Evolutionary conservation across 2,329 filamentous ascomycete species (phyloP).

Genomic region (Coleophoma eucalyptorum): DNA sequence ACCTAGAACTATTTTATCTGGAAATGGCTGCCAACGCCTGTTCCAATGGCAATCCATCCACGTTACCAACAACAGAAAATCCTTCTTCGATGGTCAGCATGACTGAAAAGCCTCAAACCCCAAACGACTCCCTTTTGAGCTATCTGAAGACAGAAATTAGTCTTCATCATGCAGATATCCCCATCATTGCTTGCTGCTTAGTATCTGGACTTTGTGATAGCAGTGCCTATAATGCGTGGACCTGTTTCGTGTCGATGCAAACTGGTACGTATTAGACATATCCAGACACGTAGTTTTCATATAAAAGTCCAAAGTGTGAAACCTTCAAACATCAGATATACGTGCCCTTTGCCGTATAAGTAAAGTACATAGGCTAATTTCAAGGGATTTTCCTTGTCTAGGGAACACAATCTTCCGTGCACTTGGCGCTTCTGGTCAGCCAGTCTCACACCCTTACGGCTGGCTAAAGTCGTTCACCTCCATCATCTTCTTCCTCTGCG

Average conservation of each 20-base stretch:
- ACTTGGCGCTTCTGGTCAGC: conserved; percentile 52
- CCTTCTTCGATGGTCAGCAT: too few relatives aligned
- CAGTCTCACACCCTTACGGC: conserved; percentile 42
- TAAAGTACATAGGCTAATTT: too few relatives aligned
- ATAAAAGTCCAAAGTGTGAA: background rate
- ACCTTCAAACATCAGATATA: too few relatives aligned
- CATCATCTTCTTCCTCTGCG: conserved; percentile 48
- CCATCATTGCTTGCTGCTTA: conserved; percentile 38
- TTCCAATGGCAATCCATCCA: too few relatives aligned
- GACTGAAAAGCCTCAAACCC: too few relatives aligned
- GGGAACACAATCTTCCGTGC: conserved; percentile 63
- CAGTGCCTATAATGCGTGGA: conserved; percentile 42
- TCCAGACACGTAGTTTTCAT: too few relatives aligned
- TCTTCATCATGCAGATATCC: conserved; percentile 26
- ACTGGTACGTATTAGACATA: conserved; percentile 36
- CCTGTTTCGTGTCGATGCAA: conserved; percentile 48
- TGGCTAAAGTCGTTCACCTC: conserved; percentile 51
- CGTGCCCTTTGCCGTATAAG: too few relatives aligned
- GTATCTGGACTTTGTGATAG: conserved; percentile 43
- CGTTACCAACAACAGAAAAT: too few relatives aligned
- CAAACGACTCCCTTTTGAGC: background rate
- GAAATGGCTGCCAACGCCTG: too few relatives aligned
- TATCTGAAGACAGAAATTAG: conserved; percentile 24
- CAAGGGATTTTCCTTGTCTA: conserved; percentile 19
- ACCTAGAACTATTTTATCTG: too few relatives aligned